Conservation (phyloP, 306 rosid genomes). For the Malus domestica region DNA sequence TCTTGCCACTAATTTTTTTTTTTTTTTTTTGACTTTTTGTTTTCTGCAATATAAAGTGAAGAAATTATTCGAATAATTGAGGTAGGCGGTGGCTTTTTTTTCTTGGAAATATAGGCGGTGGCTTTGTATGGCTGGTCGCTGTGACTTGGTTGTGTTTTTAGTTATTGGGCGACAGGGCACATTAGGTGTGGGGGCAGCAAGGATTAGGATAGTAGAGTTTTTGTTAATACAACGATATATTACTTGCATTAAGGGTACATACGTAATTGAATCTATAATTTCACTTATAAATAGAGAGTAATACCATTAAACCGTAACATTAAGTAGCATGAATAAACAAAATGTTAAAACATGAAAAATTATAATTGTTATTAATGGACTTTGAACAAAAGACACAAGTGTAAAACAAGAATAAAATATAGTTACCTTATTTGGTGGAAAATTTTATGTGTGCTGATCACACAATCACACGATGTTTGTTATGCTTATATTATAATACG, state of each 20-base stretch:
- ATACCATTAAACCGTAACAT: too few species aligned
- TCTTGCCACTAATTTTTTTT: not conserved
- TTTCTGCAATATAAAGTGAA: not conserved
- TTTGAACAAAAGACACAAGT: too few species aligned
- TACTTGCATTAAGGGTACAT: too few species aligned
- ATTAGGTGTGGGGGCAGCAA: not conserved
- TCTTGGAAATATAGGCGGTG: not conserved
- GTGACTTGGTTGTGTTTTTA: not conserved
- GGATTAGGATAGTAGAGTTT: not conserved
- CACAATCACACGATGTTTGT: too few species aligned
- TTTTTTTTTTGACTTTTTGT: not conserved
- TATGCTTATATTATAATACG: too few species aligned
- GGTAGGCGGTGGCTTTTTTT: not conserved
- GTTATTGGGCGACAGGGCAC: not conserved
- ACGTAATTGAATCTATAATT: not conserved
- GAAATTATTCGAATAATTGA: not conserved
- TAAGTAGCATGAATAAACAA: too few species aligned
- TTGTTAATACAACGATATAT: too few species aligned
- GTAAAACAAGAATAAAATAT: too few species aligned
- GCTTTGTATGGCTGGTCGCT: not conserved
- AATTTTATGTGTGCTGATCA: too few species aligned
- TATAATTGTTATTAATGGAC: too few species aligned
- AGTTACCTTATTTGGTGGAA: too few species aligned
- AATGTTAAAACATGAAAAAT: too few species aligned
- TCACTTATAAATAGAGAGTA: fast-evolving